Evolutionary conservation across 2,329 filamentous ascomycete species (phyloP), one percentile per base, ranked within the genome.

Genomic region (Beauveria scarabaeidicola): DNA sequence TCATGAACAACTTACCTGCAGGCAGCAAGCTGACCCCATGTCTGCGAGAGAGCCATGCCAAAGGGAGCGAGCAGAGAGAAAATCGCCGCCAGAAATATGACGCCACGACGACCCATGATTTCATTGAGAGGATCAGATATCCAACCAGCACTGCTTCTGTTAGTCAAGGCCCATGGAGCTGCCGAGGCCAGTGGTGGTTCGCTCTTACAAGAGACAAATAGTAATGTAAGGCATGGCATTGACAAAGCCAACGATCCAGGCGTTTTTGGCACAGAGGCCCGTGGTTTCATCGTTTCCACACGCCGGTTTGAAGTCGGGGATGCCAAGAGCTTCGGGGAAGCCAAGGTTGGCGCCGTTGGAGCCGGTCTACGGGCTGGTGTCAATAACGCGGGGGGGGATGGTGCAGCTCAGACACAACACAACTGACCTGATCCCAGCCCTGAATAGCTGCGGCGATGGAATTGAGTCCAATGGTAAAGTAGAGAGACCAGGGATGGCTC

Each of bases 41-140:
- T 81, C 63, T 86, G 82, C 9, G 78, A 77, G 17, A 83, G 66
- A 0, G 79, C 85, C 63, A 79, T 82, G 25, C 85, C 84, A 64
- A 89, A 81, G 1, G 83, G 81, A 1, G 84, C 74, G 11, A 86
- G 65, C 1, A 87, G 72, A 64, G 82, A 87, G 68, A 88, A 85
- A 64, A 86, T 72, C 13, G 81, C 83, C 7, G 80, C 79, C 50
- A 86, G 69, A 67, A 87, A 88, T 62, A 88, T 88, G 50, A 82
- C 81, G 11, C 84, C 83, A 55, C 84, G 81, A 43, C 85, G 83
- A 41, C 84, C 85, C 29, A 84, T 64, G 11, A 72, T 72, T 44
- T 81, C 72, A 65, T 88, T 88, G 13, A 83, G 65, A 1, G 84
- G 84, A 58, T 87, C 84, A 0, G 83, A 84, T 6, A 85, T 71